Evolutionary conservation across 352 stramenopile genomes (phyloP), one percentile per base, ranked within the genome.

Genomic region (Phytophthora cryptogea): DNA sequence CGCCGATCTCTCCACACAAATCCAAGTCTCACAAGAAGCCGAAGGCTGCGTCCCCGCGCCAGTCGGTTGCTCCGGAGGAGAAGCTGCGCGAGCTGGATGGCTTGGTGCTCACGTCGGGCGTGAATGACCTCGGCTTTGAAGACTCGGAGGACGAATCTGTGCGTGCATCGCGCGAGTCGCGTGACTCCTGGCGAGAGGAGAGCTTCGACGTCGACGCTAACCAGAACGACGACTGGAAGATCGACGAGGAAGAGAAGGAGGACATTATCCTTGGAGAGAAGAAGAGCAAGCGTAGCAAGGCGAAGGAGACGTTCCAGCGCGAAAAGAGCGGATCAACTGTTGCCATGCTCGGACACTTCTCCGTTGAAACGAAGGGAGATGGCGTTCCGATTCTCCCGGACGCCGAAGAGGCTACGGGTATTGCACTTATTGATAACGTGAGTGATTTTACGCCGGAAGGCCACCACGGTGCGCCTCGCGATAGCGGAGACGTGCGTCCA

Each of bases 291-390:
- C 54, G 7, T 44, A 61, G 26, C 28, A 58, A 77, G 35, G 63
- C 66, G 4, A 61, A 73, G 61, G 60, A 69, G 20, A 43, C 41
- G 37, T 64, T 66, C 37, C 68, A 69, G 52, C 76, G 68, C 2
- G 57, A 80, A 39, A 79, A 89, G 56, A 85, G 74, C 51, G 72
- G 68, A 32, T 84, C 81, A 55, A 90, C 76, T 11, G 80, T 88
- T 35, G 72, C 82, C 30, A 89, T 92, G 82, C 73, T 90, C 4
- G 80, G 80, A 11, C 72, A 92, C 63, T 90, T 78, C 55, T 90
- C 82, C 27, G 84, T 73, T 28, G 65, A 87, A 59, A 86, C 82
- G 8, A 72, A 75, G 17, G 56, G 53, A 4, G 67, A 75, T 55
- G 75, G 65, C 8, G 59, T 90, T 33, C 74, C 80, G 5, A 83